phyloP scores from a whole-genome alignment of 768 basidiomycete species.

The Krasilnikovozyma curviuscula region DNA sequence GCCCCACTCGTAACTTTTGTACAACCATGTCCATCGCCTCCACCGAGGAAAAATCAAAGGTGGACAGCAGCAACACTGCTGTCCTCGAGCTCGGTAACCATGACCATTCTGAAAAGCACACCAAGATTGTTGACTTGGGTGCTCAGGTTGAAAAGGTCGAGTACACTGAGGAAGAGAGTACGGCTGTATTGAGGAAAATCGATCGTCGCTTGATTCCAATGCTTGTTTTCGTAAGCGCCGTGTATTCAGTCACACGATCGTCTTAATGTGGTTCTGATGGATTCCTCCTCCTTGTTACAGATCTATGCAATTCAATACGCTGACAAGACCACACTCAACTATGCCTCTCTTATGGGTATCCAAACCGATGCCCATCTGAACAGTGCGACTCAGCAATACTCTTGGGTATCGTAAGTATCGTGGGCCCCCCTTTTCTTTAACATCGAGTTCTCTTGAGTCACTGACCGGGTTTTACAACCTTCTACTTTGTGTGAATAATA shows the following conservation, averaged over 20 bases:
- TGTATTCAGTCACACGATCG: background rate
- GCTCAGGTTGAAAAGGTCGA: constrained; percentile 11
- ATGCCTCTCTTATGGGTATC: constrained; percentile 14
- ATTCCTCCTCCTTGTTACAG: background rate
- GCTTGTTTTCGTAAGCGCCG: constrained; percentile 7
- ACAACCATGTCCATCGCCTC: background rate
- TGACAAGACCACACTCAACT: background rate
- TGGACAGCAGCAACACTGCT: background rate
- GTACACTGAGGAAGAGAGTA: constrained; percentile 12
- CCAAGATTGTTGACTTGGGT: too few relatives aligned
- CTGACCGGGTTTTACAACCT: too few relatives aligned
- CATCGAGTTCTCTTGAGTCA: background rate
- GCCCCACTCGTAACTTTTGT: too few relatives aligned
- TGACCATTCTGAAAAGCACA: background rate
- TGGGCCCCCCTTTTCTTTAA: background rate
- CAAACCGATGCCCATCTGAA: constrained; percentile 10
- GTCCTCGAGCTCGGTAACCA: background rate
- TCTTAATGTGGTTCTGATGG: background rate
- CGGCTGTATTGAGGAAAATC: constrained; percentile 14
- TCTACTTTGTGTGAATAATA: too few relatives aligned
- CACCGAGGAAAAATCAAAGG: background rate
- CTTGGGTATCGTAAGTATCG: too few relatives aligned
- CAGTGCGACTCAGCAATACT: constrained; percentile 10
- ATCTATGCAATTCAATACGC: constrained; percentile 9
- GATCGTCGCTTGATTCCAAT: constrained; percentile 8